Base-by-base conservation (phyloP, 306 rosid species). In the Cucumis melo region DNA sequence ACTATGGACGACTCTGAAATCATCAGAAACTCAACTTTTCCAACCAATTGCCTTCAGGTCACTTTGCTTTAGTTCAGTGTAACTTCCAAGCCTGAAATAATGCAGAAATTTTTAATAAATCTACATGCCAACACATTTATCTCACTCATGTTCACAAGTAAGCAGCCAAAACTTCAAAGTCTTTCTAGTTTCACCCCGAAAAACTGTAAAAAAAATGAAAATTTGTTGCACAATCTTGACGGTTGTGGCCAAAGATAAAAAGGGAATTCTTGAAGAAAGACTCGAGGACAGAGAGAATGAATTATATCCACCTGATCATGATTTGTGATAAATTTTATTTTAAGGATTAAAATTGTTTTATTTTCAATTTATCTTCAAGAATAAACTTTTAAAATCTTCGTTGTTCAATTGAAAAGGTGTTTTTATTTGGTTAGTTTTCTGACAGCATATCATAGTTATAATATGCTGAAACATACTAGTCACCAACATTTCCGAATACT, bases 21-120 rank as follows among this genome's bases (percentile, higher is more conserved):
- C 44, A 73, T 16, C n/a, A 73, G 77, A 24, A 75, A 58, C 70
- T 81, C 73, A 76, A 79, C 83, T 88, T 84, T 85, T 86, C 92
- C 94, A 87, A 77, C 89, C 94, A 83, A 93, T 80, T 66, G 92
- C 88, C 54, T 83, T 82, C 32, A 91, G 88, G 64, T 91, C 89
- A 6, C 89, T 60, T 78, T 86, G 88, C 77, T 83, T 93, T 77
- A 93, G 85, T 79, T 88, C 94, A 54, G 87, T 65, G 83, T 91
- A 86, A 84, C 82, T 90, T 82, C 98, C 97, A 77, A 93, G 78
- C 86, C 97, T 93, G 92, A 79, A 81, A 84, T 68, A 62, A 53
- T 24, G 55, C 27, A 51, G 59, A 48, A 62, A 5, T 5, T 24
- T 41, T n/a, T 10, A 24, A 58, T 14, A 62, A 77, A 41, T 29